Conservation (phyloP, 345 rosid species). For the Eucalyptus microcorys region DNA sequence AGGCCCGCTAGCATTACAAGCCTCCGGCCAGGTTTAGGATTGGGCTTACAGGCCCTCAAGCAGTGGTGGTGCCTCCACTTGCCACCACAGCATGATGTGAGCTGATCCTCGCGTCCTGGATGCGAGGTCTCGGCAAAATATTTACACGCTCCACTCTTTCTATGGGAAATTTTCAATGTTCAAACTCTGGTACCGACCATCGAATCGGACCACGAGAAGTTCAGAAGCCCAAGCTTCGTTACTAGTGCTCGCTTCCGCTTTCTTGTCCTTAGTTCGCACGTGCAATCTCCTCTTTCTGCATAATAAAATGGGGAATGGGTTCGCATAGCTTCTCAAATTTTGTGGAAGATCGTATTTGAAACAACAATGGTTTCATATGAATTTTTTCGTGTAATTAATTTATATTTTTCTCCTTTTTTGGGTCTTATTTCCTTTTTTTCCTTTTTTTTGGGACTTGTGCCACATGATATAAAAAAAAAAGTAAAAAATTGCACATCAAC, state of each 20-base stretch:
- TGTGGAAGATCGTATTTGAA: background rate
- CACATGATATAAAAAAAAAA: too few relatives aligned
- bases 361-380: background rate
- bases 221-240: background rate
- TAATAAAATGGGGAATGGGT: background rate
- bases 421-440: too few relatives aligned
- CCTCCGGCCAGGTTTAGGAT: rapidly evolving
- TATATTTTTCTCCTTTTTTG: too few relatives aligned
- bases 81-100: background rate
- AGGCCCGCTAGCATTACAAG: background rate
- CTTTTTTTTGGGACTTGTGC: background rate
- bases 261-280: background rate
- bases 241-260: background rate
- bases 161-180: background rate
- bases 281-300: background rate
- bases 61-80: background rate
- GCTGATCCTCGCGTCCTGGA: background rate
- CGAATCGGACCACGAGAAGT: background rate
- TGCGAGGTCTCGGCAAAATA: background rate
- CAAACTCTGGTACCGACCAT: background rate
- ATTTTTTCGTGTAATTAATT: background rate
- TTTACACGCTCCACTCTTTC: background rate
- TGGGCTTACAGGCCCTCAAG: background rate
- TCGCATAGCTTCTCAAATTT: background rate
- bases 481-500: background rate